These are phyloP conservation scores for Hericium rajendrae DNA, from an alignment of 768 basidiomycete genomes.

Conservation along the genomic window DNA sequence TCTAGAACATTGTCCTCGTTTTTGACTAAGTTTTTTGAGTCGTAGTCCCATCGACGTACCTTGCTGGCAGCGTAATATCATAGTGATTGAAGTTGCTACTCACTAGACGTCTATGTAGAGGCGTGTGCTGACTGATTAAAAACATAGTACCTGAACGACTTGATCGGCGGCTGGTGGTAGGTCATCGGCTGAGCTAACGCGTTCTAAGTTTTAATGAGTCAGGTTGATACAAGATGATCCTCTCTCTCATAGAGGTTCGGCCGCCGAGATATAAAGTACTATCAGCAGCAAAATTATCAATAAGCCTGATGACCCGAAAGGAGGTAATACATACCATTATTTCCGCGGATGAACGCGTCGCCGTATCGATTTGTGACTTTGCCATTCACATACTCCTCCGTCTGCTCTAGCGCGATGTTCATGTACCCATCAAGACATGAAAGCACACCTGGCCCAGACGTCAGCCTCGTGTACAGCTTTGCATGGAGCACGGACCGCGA, in stretches of 20 bases:
- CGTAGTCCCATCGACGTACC: no score
- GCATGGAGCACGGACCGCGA: not conserved
- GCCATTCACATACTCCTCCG: conserved; percentile 91
- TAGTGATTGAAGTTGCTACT: no score
- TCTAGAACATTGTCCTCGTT: no score
- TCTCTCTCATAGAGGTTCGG: not conserved
- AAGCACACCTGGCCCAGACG: conserved; percentile 60
- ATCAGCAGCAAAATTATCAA: not conserved
- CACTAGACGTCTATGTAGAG: no score
- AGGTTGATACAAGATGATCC: no score
- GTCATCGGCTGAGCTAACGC: no score
- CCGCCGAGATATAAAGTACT: conserved; percentile 3
- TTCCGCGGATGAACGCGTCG: conserved; percentile 91
- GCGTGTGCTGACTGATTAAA: no score
- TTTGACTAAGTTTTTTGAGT: no score
- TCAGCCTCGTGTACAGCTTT: not conserved
- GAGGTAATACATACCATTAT: conserved; percentile 56
- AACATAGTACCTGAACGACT: no score
- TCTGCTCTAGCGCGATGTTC: conserved; percentile 98
- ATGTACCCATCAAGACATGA: conserved; percentile 98
- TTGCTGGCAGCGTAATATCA: no score
- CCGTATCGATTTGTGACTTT: conserved; percentile 83
- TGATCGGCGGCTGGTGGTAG: no score
- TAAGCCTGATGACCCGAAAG: not conserved
- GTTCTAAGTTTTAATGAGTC: no score